Evolutionary conservation across 2,329 filamentous ascomycete species (phyloP), one percentile per base, ranked within the genome.

Genomic region (Emmonsiellopsis sp.): DNA sequence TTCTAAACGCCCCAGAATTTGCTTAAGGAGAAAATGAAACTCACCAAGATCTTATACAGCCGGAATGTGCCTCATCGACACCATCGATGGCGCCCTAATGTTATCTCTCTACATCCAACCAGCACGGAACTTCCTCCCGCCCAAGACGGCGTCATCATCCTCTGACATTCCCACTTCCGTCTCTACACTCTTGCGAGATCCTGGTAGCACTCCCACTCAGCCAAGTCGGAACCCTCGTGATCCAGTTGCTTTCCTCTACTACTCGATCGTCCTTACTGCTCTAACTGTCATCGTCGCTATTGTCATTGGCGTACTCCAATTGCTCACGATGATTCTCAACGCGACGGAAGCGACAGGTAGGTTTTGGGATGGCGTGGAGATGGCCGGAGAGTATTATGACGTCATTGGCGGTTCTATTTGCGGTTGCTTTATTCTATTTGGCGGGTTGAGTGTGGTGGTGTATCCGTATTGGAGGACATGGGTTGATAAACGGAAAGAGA

Each of bases 21-120:
- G 2, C 4, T 15, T 3, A 45, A 51, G 2, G 11, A 9, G 8
- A 10, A 16, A 11, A 47, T 42, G 26, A 8, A 45, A 40, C 20
- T 26, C 20, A 26, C 37, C 16, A 32, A 5, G 31, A 5, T 35
- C n/a, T 4, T 16, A 4, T 1, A 2, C 48, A 85, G 89, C 87
- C 0, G 93, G 89, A 55, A 97, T 98, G 93, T 96, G 91, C 68
- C 78, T 97, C 20, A 76, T 97, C 5, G 93, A 97, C 70, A 96
- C 91, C 0, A 86, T 85, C 0, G 93, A 97, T 62, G 92, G 92
- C 26, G 92, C 92, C 1, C 77, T 96, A 16, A 97, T 97, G 91
- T 91, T 95, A 82, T 85, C 86, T 0, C 76, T 97, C 1, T 97
- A 98, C 70, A 90, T 91, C 35, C 73, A 74, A 54, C 73, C 73